Base-by-base conservation (phyloP, 2,329 filamentous ascomycete genomes). In the Beauveria bassiana region DNA sequence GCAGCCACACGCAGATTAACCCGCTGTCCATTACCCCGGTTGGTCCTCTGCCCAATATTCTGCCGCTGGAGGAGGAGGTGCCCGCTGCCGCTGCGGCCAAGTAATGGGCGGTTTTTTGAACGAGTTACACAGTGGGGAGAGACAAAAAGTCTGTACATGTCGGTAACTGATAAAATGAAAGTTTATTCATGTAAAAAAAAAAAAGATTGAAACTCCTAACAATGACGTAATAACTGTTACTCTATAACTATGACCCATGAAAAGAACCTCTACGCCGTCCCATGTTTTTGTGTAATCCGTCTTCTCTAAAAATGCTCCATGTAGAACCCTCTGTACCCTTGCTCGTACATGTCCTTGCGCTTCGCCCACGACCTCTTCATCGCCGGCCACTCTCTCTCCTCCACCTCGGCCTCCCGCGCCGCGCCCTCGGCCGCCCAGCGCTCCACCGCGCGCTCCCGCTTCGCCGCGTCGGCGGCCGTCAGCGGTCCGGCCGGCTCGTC, bases 11-110 rank as follows among this genome's bases (percentile, higher is more conserved):
- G 10, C 81, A 88, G 76, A 87, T 89, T 71, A 89, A 89, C 74
- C 86, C 85, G 18, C 74, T 78, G 55, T 78, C 80, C 45, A 96
- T 99, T 70, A 93, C 91, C 26, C 93, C 93, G 1, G 71, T 96
- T 18, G 93, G 93, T 0, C 93, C 95, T 5, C 68, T 91, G 70
- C 93, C 93, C 45, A 83, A 96, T 76, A 88, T 99, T 64, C 69
- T 97, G 75, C 84, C 83, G 5, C 77, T 89, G 68, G 88, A 88
- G 47, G 85, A 95, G 68, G 93, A 96, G 77, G 91, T 96, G 6
- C 66, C 78, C 8, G 86, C 85, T n/a, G 57, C 52, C 6, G 49
- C 58, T 1, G 58, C 58, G 0, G 50, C 40, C 7, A 46, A 34
- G 31, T 31, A 58, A 26, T 57, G 7, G 26, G 20, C 22, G 22